phyloP scores from a whole-genome alignment of 2,329 filamentous ascomycete species.

The Ophiocordyceps polyrhachis-furcata region DNA sequence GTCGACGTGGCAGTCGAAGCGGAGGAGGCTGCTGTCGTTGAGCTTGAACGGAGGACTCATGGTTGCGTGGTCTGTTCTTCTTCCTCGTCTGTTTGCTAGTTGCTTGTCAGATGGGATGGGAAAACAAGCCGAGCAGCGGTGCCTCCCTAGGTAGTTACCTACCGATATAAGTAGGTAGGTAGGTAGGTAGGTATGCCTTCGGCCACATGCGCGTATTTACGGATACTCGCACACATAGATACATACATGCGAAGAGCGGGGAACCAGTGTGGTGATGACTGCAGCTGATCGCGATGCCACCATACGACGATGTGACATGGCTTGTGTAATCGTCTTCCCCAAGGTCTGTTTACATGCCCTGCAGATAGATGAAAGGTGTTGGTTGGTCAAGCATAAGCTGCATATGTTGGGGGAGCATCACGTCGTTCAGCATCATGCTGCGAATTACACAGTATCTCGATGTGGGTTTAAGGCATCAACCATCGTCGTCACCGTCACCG shows the following conservation, averaged over 20 bases:
- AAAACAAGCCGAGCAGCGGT: too few relatives aligned
- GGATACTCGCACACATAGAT: not conserved
- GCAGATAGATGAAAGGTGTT: not conserved
- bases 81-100: not conserved
- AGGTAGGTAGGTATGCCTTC: too few relatives aligned
- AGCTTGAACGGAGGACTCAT: slow-evolving; percentile 21
- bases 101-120: not conserved
- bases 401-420: not conserved
- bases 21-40: slow-evolving; percentile 25
- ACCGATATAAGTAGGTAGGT: too few relatives aligned
- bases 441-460: not conserved
- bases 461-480: not conserved
- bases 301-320: too few relatives aligned
- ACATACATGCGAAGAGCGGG: not conserved
- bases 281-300: too few relatives aligned
- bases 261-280: not conserved
- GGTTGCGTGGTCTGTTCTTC: not conserved
- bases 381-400: not conserved
- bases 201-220: not conserved
- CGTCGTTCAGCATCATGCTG: not conserved
- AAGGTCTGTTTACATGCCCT: not conserved
- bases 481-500: not conserved
- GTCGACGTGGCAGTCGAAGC: slow-evolving; percentile 30
- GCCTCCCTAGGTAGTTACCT: too few relatives aligned
- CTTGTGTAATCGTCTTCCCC: not conserved